Percentiles rank a stretch among this genome's conserved stretches.
These are phyloP conservation scores for Xylaria sp. DNA, from an alignment of 2,329 filamentous ascomycete genomes.

Conservation along the genomic window DNA sequence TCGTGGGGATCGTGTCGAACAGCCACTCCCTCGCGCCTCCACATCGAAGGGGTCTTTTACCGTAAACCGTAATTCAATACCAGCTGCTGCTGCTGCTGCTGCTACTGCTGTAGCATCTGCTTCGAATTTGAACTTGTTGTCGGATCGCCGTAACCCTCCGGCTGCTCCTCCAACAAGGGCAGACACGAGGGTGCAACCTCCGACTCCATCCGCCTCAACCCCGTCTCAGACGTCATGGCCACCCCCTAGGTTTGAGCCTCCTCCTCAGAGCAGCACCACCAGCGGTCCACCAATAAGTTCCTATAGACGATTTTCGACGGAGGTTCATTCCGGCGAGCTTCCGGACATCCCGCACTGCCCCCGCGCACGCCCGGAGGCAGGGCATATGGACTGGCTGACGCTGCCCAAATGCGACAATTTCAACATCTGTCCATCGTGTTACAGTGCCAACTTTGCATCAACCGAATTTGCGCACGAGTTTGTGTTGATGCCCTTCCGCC, in stretches of 20 bases:
- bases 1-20: slow-evolving; percentile 30
- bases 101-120: slow-evolving; percentile 15
- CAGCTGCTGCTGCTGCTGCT: slow-evolving; percentile 27
- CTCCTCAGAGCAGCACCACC: slow-evolving; percentile 30
- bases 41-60: slow-evolving; percentile 31
- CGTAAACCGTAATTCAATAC: slow-evolving; percentile 27
- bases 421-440: slow-evolving; percentile 84
- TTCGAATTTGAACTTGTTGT: slow-evolving; percentile 20
- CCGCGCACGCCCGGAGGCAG: slow-evolving; percentile 64
- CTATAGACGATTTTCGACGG: slow-evolving; percentile 62
- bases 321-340: slow-evolving; percentile 50
- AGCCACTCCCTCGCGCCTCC: slow-evolving; percentile 35
- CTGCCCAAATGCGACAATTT: slow-evolving; percentile 73
- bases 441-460: slow-evolving; percentile 69
- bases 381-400: slow-evolving; percentile 80
- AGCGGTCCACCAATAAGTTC: slow-evolving; percentile 53
- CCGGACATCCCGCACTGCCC: slow-evolving; percentile 71
- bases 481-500: slow-evolving; percentile 62
- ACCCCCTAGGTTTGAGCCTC: slow-evolving; percentile 52
- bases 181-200: slow-evolving; percentile 32
- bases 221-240: slow-evolving; percentile 50
- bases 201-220: slow-evolving; percentile 31
- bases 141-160: slow-evolving; percentile 21
- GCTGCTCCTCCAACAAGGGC: slow-evolving; percentile 28
- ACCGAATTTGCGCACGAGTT: slow-evolving; percentile 74